These are phyloP conservation scores for Neostapfia colusana DNA, from an alignment of 176 grass and related monocot species.

Conservation along the genomic window DNA sequence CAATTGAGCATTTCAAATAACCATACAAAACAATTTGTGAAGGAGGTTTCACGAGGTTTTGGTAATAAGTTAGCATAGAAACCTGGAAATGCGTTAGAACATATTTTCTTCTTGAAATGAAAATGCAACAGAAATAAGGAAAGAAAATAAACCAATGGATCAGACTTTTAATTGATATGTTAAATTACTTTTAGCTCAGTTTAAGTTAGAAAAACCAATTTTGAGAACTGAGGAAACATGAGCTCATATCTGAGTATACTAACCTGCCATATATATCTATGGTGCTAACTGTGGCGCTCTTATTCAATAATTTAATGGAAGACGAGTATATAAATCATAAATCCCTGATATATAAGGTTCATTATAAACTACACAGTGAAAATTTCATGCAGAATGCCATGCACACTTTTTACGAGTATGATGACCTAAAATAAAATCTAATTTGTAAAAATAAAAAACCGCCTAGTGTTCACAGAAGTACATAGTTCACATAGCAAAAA, in stretches of 20 bases:
- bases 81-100: constrained; percentile 3
- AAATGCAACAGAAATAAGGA: background rate
- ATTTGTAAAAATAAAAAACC: constrained; percentile 39
- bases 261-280: too few relatives aligned
- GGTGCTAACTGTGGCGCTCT: too few relatives aligned
- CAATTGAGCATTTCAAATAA: constrained; percentile 32
- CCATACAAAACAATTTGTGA: background rate
- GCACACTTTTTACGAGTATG: background rate
- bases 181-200: background rate
- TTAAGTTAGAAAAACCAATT: background rate
- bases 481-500: background rate
- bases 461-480: background rate
- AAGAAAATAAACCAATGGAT: background rate
- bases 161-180: too few relatives aligned
- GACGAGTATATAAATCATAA: constrained; percentile 9
- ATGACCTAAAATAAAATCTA: background rate
- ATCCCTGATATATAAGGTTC: background rate
- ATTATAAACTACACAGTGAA: background rate
- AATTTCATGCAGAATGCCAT: background rate
- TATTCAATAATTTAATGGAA: background rate
- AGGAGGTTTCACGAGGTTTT: background rate
- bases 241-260: background rate
- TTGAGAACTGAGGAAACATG: background rate
- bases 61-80: constrained; percentile 8
- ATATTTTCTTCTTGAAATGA: constrained; percentile 8